Percentiles rank a stretch among this genome's conserved stretches.
Evolutionary conservation across 495 filamentous ascomycete species (phyloP).

Genomic region (Annulohypoxylon stygium): DNA sequence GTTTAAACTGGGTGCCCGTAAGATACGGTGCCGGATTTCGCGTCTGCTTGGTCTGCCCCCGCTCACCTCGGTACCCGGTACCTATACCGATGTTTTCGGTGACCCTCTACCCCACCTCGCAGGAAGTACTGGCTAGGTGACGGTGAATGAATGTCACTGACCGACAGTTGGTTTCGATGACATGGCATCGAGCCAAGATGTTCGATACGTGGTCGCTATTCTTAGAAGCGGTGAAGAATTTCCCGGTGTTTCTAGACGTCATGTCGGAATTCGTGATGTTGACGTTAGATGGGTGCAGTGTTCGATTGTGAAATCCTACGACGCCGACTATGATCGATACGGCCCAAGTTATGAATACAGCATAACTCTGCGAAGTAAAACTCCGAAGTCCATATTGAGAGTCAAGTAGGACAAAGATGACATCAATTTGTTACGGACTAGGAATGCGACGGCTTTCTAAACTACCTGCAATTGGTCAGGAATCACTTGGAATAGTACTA

Average conservation of each 20-base stretch:
- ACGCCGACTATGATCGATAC: too few relatives aligned
- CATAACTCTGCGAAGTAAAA: too few relatives aligned
- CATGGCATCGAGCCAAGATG: not conserved
- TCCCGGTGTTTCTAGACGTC: too few relatives aligned
- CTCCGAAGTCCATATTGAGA: not conserved
- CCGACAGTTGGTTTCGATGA: not conserved
- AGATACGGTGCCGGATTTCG: not conserved
- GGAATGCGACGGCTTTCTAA: not conserved
- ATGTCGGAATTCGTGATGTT: too few relatives aligned
- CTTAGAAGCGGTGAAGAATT: too few relatives aligned
- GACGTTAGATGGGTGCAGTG: too few relatives aligned
- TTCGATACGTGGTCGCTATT: too few relatives aligned
- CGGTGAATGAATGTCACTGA: not conserved
- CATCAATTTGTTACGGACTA: not conserved
- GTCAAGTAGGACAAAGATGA: not conserved
- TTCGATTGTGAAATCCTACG: too few relatives aligned
- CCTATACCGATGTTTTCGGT: not conserved
- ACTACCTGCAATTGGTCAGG: not conserved
- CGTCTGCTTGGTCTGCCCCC: not conserved
- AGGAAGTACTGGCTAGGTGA: not conserved
- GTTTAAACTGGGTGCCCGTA: too few relatives aligned
- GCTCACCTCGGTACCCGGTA: not conserved
- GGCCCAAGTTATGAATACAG: too few relatives aligned
- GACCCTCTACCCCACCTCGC: not conserved
- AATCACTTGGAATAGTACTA: not conserved